These are phyloP conservation scores for Cadophora sp. DNA, from an alignment of 2,329 filamentous ascomycete genomes.

Conservation along the genomic window DNA sequence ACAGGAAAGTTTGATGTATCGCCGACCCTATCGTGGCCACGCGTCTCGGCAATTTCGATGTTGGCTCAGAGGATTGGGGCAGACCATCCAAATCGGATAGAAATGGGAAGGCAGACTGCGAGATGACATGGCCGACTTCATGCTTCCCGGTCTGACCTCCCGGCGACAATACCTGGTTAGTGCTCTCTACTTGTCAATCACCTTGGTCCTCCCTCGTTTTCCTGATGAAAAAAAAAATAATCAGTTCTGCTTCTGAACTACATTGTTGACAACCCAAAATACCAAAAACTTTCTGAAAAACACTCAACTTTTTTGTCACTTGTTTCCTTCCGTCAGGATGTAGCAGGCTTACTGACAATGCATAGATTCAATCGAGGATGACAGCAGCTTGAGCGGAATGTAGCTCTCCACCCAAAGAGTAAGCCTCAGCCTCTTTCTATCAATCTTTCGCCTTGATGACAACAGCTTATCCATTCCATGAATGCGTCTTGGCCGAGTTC, in stretches of 20 bases:
- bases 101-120: not conserved
- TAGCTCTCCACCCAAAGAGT: conserved; percentile 28
- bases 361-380: conserved; percentile 1
- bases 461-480: conserved; percentile 80
- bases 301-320: conserved; percentile 27
- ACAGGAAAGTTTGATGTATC: not conserved
- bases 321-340: not conserved
- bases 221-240: conserved; percentile 70
- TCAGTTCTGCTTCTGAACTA: conserved; percentile 80
- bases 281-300: conserved; percentile 69
- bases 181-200: conserved; percentile 8
- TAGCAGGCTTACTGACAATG: conserved; percentile 22
- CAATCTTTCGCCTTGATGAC: conserved; percentile 55
- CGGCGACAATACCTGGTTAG: conserved; percentile 15
- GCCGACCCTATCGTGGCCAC: not conserved
- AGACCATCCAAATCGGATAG: not conserved
- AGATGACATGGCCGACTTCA: not conserved
- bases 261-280: conserved; percentile 67
- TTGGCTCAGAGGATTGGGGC: not conserved
- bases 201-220: conserved; percentile 37
- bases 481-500: conserved; percentile 71
- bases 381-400: not conserved
- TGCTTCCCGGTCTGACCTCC: not conserved
- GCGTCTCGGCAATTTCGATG: too few relatives aligned
- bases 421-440: conserved; percentile 25